phyloP scores from a whole-genome alignment of 495 filamentous ascomycete species.

The Hypoxylon lenormandii region DNA sequence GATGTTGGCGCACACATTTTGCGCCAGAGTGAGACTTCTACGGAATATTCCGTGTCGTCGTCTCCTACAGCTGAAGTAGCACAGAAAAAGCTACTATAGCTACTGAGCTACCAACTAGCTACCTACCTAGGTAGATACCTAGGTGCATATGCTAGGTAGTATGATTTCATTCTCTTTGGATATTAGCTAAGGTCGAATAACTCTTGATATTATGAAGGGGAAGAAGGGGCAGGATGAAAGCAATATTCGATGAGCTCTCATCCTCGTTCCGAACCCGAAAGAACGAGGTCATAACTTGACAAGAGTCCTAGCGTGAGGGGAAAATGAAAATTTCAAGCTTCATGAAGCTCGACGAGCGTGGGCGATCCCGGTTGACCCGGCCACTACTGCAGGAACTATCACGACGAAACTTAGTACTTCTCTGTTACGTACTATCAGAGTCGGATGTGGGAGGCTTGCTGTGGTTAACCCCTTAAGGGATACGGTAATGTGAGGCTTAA shows the following conservation, averaged over 20 bases:
- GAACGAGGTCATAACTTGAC: neutral
- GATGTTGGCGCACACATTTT: constrained; percentile 19
- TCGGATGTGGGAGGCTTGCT: constrained; percentile 31
- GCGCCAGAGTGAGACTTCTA: constrained; percentile 8
- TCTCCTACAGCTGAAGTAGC: constrained; percentile 16
- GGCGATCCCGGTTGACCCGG: constrained; percentile 27
- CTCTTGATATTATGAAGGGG: too few species aligned
- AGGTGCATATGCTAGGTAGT: too few species aligned
- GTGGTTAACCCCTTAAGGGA: neutral
- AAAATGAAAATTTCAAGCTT: constrained; percentile 22
- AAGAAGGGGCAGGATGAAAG: too few species aligned
- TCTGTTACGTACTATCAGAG: constrained; percentile 23
- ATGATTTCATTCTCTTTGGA: too few species aligned
- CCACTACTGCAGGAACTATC: constrained; percentile 46
- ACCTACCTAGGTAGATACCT: too few species aligned
- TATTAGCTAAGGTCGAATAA: neutral
- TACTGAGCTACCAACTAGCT: neutral
- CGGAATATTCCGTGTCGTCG: constrained; percentile 19
- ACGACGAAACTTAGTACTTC: constrained; percentile 25
- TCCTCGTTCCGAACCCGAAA: constrained; percentile 11
- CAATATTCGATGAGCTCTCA: constrained; percentile 2
- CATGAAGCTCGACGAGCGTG: constrained; percentile 11
- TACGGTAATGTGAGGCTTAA: neutral
- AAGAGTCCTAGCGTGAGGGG: constrained; percentile 8
- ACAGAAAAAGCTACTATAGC: neutral